Evolutionary conservation across 108 stramenopile genomes (phyloP).

Genomic region (Schizochytrium sp.): DNA sequence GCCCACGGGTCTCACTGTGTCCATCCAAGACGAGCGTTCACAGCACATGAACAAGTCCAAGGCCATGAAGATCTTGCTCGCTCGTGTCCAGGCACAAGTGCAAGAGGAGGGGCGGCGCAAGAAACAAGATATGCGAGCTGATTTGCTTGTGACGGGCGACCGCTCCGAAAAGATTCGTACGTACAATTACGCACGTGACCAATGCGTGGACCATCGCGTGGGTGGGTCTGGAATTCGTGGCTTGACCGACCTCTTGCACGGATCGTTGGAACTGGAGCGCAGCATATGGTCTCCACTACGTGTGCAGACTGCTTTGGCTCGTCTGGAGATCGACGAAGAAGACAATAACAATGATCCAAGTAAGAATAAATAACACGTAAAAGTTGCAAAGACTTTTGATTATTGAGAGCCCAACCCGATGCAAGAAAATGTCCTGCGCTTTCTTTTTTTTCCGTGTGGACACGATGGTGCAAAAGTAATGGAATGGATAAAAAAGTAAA

Average conservation of each 20-base stretch:
- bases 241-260: slow-evolving; percentile 54
- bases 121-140: slow-evolving; percentile 55
- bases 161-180: slow-evolving; percentile 90
- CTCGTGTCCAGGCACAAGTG: slow-evolving; percentile 59
- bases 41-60: slow-evolving; percentile 91
- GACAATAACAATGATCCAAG: background rate
- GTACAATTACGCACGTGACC: slow-evolving; percentile 93
- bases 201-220: slow-evolving; percentile 89
- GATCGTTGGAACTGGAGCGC: background rate
- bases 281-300: background rate
- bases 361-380: too few relatives aligned
- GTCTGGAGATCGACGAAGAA: background rate
- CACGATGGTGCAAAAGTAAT: background rate
- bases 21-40: slow-evolving; percentile 91
- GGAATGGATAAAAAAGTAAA: background rate
- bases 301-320: background rate
- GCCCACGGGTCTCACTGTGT: slow-evolving; percentile 85
- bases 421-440: too few relatives aligned
- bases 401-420: too few relatives aligned
- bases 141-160: slow-evolving; percentile 71
- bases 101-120: slow-evolving; percentile 45
- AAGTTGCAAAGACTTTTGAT: too few relatives aligned
- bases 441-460: too few relatives aligned
- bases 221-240: slow-evolving; percentile 65
- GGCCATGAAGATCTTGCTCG: slow-evolving; percentile 75